Evolutionary conservation across 2,329 filamentous ascomycete species (phyloP), one percentile per base, ranked within the genome.

Genomic region (Fusarium zealandicum): DNA sequence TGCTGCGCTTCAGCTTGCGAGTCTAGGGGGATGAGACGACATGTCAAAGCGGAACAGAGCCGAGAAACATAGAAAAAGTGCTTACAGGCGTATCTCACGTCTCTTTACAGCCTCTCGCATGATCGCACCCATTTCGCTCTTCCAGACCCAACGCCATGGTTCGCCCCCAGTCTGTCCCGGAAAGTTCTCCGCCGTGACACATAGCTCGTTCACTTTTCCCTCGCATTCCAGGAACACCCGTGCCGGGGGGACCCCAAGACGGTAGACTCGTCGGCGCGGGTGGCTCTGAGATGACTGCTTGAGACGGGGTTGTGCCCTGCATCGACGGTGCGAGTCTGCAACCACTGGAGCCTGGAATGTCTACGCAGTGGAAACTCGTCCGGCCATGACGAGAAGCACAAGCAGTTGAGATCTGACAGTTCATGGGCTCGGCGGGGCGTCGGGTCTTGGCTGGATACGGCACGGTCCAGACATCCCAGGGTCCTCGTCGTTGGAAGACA

Each of bases 281-380:
- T 30, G 27, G 27, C 27, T 30, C 8, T 30, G 27, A 30, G 9
- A 30, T 13, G 10, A 3, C 10, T 20, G 20, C 27, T 30, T 6
- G 27, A 20, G 20, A 20, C 20, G 20, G 20, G n/a, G n/a, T n/a
- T n/a, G 20, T 20, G 4, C 20, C 20, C 20, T 20, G 20, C 20
- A 20, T 20, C 20, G 4, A 28, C 20, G 17, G 16, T 33, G 20
- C 35, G 5, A 30, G 9, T 36, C 36, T 43, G 36, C 43, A 27
- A 46, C 43, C n/a, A 36, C 16, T 20, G 25, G 13, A 28, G 46
- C 32, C 40, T 58, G 31, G 57, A 44, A 39, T 45, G n/a, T 18
- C 36, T 22, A 35, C 36, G 31, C 27, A 43, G 28, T 20, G 37
- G 18, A 36, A 22, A 25, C 17, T 7, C 18, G 10, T 35, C 20